Base-by-base conservation (phyloP, 352 stramenopile species). In the Pythium graminicola region DNA sequence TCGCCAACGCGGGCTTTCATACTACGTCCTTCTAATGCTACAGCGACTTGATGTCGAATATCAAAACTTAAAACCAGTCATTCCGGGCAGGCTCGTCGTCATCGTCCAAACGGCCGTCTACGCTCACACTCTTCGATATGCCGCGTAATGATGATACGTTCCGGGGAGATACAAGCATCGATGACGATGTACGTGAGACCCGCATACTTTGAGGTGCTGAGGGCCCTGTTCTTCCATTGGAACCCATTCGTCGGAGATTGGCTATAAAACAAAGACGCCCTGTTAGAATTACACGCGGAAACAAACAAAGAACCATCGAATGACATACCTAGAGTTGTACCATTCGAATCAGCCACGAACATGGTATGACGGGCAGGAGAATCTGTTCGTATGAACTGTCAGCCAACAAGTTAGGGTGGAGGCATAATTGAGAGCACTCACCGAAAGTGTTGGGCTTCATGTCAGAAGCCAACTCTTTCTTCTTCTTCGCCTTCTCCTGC, bases 81-180 rank as follows among this genome's bases (percentile, higher is more conserved):
- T 81, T 85, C 62, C 79, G 63, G 35, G 75, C 67, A 31, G 80
- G 80, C 53, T 87, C 76, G 31, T 86, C 76, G 33, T 85, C 73
- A 56, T 85, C 73, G 55, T 80, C 65, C 35, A 85, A 46, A 36
- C 58, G 68, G 11, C 71, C 70, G 26, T 43, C 68, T 32, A 83
- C 60, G 47, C 73, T 91, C 38, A 91, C 70, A 53, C 80, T 91
- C 70, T 91, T 91, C 36, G 77, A 87, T 51, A 83, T 71, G 6
- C 72, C 57, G 45, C 70, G 70, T 5, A 67, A 47, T 14, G 71
- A 78, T n/a, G 48, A 59, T 24, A 59, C 48, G 32, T 26, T 70
- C 57, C 36, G 64, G 27, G 72, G 77, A 11, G 75, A 85, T 33
- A 90, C 55, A 13, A 66, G 68, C 29, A 85, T 61, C 10, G 79